Base-by-base conservation (phyloP, 371 early-diverging fungal species). In the Mortierella polycephala region DNA sequence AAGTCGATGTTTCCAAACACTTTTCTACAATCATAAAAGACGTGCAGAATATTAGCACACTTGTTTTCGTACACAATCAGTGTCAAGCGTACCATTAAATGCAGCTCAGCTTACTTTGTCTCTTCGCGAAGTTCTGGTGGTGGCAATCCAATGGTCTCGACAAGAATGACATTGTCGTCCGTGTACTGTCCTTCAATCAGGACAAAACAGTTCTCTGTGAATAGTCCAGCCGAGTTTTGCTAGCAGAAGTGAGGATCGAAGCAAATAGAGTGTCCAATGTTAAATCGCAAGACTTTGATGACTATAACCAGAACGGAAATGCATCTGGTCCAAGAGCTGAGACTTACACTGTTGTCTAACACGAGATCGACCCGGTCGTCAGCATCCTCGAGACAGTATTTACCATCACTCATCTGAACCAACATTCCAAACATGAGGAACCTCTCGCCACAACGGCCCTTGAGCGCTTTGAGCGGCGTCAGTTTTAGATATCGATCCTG, bases 371-470 rank as follows among this genome's bases (percentile, higher is more conserved):
- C 88, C 41, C 86, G 81, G 11, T 86, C 90, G 55, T 93, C 94
- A 30, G 87, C 85, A 74, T 97, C 97, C 81, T 97, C 97, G n/a
- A 97, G 81, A 77, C 88, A 90, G 42, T 90, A 76, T 58, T 90
- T 92, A 13, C 96, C 96, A 62, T 93, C 94, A 57, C 92, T 89
- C 56, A 94, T 84, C 76, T 91, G 90, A 16, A 96, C 89, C 65
- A 97, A 79, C 96, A 97, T 95, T 2, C 97, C 97, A 82, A 96
- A 92, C 46, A 96, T 76, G 21, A 94, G 62, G 71, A 93, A 96
- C 12, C 80, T 66, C 57, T 90, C 90, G 18, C 88, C 88, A 57
- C 90, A 89, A 46, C 90, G 87, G 8, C 96, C 96, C 66, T 89
- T 91, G 56, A 97, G 81, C 2, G 93, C 87, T 71, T 92, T 94